A percentile compares a stretch with the other conserved stretches of the same genome.
Evolutionary conservation across 208 protist genomes (phyloP).

Genomic region (Balamuthia mandrillaris): DNA sequence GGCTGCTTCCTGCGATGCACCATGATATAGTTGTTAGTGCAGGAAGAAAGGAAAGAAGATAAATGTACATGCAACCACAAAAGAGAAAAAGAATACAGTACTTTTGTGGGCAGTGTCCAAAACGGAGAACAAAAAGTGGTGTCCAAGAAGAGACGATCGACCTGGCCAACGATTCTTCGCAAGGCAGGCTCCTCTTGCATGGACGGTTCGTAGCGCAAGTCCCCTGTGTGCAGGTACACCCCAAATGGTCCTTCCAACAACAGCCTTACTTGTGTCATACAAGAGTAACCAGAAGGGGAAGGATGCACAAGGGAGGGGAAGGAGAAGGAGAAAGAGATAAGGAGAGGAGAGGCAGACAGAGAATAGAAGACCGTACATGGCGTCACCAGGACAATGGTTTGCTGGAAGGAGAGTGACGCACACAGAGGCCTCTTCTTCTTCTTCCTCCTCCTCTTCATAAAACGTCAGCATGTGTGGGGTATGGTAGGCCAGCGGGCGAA

Average conservation of each 20-base stretch:
- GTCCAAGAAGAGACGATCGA: not conserved
- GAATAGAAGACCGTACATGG: not conserved
- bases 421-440: not conserved
- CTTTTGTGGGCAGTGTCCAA: not conserved
- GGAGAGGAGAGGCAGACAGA: not conserved
- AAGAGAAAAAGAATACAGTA: not conserved
- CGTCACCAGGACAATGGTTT: not conserved
- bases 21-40: not conserved
- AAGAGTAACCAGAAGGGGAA: not conserved
- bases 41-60: too few relatives aligned
- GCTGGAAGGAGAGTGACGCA: not conserved
- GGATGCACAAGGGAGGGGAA: not conserved
- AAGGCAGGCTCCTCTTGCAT: not conserved
- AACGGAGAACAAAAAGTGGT: slow-evolving; percentile 6
- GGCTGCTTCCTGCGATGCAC: not conserved
- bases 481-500: not conserved
- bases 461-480: not conserved
- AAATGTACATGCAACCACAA: not conserved
- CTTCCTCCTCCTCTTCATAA: not conserved
- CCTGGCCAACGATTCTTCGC: not conserved
- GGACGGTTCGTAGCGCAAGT: not conserved
- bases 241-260: not conserved
- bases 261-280: not conserved
- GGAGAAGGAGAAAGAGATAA: not conserved
- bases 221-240: not conserved